These are phyloP conservation scores for Fusarium ambrosium DNA, from an alignment of 2,329 filamentous ascomycete genomes.

Conservation along the genomic window DNA sequence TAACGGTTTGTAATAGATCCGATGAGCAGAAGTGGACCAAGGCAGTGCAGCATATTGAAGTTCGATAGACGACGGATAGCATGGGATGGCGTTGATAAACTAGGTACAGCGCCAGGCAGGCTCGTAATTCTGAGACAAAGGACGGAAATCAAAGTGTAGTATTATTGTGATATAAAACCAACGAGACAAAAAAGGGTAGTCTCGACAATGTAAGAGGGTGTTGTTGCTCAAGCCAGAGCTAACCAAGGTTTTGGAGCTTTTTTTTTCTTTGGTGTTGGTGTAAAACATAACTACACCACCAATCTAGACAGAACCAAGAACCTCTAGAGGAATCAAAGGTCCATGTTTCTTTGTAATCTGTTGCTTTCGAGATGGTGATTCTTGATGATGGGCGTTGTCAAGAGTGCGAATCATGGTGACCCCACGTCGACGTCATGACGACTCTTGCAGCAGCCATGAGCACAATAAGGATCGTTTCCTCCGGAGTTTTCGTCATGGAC, in stretches of 20 bases:
- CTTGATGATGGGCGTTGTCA: background rate
- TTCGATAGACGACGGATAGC: conserved; percentile 44
- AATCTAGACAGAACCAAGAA: background rate
- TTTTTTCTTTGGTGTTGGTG: background rate
- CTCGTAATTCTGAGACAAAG: conserved; percentile 7
- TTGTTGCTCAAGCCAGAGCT: conserved; percentile 4
- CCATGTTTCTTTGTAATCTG: conserved; percentile 15
- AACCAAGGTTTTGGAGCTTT: conserved; percentile 2
- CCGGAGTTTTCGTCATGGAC: conserved; percentile 41
- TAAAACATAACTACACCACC: background rate
- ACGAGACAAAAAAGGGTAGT: background rate
- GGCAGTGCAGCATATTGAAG: conserved; percentile 72
- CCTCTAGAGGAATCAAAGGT: background rate
- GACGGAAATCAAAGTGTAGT: conserved; percentile 29
- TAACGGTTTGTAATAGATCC: conserved; percentile 49
- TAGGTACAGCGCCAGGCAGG: conserved; percentile 22
- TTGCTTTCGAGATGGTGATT: conserved; percentile 21
- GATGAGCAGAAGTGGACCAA: conserved; percentile 91
- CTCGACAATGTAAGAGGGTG: background rate
- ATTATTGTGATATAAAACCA: conserved; percentile 29
- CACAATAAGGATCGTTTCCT: conserved; percentile 33
- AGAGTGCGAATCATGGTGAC: conserved; percentile 32
- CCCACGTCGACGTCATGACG: conserved; percentile 42
- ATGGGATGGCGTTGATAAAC: conserved; percentile 32
- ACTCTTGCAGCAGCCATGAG: background rate